Evolutionary conservation across 2,329 filamentous ascomycete species (phyloP).

Genomic region (Paracamarosporium sp.): DNA sequence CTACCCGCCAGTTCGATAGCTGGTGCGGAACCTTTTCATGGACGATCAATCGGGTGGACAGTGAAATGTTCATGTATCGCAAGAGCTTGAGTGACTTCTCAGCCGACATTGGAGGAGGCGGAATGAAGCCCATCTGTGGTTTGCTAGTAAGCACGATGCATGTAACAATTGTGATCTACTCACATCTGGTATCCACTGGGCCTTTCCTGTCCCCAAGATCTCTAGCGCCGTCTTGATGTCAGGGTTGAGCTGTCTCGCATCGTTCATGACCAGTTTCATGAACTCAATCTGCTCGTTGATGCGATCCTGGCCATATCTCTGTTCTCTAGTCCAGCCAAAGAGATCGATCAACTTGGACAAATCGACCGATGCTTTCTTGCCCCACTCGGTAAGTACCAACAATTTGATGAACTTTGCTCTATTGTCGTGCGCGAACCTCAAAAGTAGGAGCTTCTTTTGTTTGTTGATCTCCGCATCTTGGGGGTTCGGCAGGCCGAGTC

Average conservation of each 20-base stretch:
- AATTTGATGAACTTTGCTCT: constrained; percentile 93
- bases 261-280: constrained; percentile 74
- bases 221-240: constrained; percentile 91
- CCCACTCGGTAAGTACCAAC: constrained; percentile 90
- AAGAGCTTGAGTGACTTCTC: constrained; percentile 77
- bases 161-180: constrained; percentile 35
- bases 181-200: constrained; percentile 80
- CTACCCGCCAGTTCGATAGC: constrained; percentile 79
- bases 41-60: constrained; percentile 83
- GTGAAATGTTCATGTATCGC: constrained; percentile 80
- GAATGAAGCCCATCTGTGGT: constrained; percentile 74
- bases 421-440: constrained; percentile 80
- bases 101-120: constrained; percentile 72
- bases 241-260: constrained; percentile 82
- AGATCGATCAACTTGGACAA: constrained; percentile 91
- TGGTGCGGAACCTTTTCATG: constrained; percentile 82
- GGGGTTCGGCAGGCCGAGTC: constrained; percentile 35
- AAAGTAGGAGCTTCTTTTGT: constrained; percentile 73
- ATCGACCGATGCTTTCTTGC: constrained; percentile 66
- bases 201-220: constrained; percentile 78
- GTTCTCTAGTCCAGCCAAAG: constrained; percentile 69
- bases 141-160: constrained; percentile 8
- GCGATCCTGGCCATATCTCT: constrained; percentile 32
- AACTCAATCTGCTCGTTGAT: constrained; percentile 68
- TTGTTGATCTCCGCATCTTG: constrained; percentile 37